phyloP scores from a whole-genome alignment of 169 alveolate genomes.

The Plasmodium vivax region DNA sequence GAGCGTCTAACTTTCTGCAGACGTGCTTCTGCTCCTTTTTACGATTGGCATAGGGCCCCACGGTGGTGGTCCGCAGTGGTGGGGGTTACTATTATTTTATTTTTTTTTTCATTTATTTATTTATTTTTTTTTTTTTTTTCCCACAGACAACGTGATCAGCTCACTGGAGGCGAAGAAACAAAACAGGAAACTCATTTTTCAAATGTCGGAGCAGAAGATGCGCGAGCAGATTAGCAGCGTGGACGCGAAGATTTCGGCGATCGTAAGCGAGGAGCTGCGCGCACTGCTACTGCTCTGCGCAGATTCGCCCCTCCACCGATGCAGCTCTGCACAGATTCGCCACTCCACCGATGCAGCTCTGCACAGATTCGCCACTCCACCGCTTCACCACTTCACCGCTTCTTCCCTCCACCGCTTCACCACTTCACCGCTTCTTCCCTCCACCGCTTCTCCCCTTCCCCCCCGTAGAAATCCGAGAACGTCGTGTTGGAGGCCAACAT shows the following conservation, averaged over 20 bases:
- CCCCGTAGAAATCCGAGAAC: slow-evolving; percentile 38
- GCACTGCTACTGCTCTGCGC: neutral
- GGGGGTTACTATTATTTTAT: neutral
- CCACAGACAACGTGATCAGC: slow-evolving; percentile 34
- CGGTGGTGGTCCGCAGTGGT: neutral
- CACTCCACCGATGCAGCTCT: neutral
- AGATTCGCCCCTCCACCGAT: neutral
- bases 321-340: neutral
- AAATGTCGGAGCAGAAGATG: slow-evolving; percentile 30
- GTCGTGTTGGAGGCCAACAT: slow-evolving; percentile 22
- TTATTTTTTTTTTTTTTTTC: neutral
- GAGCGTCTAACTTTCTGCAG: neutral
- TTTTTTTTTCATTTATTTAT: neutral
- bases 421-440: neutral
- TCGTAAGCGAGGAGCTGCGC: slow-evolving; percentile 2
- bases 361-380: neutral
- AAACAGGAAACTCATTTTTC: slow-evolving; percentile 21
- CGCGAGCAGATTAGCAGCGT: slow-evolving; percentile 32
- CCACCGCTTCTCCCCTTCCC: neutral
- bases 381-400: neutral
- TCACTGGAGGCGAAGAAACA: slow-evolving; percentile 56
- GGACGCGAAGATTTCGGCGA: slow-evolving; percentile 18
- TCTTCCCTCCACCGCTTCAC: too few species aligned
- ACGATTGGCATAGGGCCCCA: neutral
- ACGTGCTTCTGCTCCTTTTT: neutral